phyloP scores from a whole-genome alignment of 352 stramenopile species.

The Globisporangium middletonii region DNA sequence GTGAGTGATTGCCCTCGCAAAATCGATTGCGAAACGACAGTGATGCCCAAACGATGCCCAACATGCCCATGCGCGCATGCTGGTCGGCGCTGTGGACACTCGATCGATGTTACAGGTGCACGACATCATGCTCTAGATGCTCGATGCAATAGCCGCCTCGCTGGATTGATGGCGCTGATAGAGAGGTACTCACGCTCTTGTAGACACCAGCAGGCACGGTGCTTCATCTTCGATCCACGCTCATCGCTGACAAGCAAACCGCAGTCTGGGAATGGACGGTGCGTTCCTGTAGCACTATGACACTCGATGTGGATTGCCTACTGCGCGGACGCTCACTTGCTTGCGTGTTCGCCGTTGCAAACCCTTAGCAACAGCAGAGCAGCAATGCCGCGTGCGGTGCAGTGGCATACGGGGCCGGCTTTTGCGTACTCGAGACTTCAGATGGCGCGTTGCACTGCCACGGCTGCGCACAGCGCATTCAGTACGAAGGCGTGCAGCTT shows the following conservation, averaged over 20 bases:
- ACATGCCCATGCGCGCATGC: too few species aligned
- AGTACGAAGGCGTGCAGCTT: constrained; percentile 18
- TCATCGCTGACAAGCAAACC: too few species aligned
- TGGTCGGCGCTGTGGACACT: too few species aligned
- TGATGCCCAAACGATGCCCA: too few species aligned
- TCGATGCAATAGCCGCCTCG: background rate
- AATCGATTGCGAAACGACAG: too few species aligned
- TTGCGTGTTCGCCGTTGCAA: background rate
- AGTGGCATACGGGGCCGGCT: background rate
- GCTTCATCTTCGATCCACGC: too few species aligned
- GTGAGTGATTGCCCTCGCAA: too few species aligned
- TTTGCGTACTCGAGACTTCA: background rate
- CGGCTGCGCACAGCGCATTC: constrained; percentile 4
- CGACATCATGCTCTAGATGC: background rate
- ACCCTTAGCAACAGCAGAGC: background rate
- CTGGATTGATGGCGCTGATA: too few species aligned
- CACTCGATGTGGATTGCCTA: background rate
- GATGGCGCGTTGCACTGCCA: background rate
- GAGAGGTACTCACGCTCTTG: too few species aligned
- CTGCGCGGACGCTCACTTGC: too few species aligned
- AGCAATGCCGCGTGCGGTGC: background rate
- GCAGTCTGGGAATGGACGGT: too few species aligned
- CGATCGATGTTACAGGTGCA: background rate
- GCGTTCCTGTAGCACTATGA: background rate
- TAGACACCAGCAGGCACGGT: too few species aligned